Evolutionary conservation across 768 basidiomycete species (phyloP).

Genomic region (Amanita thiersii): DNA sequence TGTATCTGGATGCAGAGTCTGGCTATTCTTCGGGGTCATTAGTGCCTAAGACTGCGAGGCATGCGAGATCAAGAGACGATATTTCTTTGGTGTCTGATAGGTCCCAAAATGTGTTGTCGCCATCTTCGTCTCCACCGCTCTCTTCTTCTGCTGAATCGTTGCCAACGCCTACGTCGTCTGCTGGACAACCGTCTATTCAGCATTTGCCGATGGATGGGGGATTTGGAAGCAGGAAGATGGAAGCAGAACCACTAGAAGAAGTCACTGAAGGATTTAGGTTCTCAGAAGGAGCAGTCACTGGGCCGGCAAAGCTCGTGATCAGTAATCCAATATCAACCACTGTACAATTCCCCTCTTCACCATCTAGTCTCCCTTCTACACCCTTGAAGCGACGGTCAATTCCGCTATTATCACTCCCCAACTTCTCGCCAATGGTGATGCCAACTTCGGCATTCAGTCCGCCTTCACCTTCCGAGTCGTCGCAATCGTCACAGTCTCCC

Average conservation of each 20-base stretch:
- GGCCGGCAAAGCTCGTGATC: constrained; percentile 19
- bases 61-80: constrained; percentile 11
- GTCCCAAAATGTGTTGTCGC: constrained; percentile 15
- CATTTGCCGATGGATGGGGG: constrained; percentile 27
- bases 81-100: constrained; percentile 23
- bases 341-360: constrained; percentile 35
- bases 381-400: constrained; percentile 29
- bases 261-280: constrained; percentile 15
- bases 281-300: constrained; percentile 20
- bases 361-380: constrained; percentile 2
- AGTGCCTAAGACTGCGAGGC: neutral
- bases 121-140: constrained; percentile 36
- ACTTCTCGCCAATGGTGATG: constrained; percentile 16
- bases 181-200: constrained; percentile 35
- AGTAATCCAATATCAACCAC: constrained; percentile 22
- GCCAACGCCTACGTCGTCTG: constrained; percentile 44
- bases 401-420: constrained; percentile 29
- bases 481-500: constrained; percentile 22
- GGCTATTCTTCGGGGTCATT: constrained; percentile 21
- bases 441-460: constrained; percentile 11
- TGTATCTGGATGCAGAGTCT: constrained; percentile 28
- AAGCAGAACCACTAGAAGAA: constrained; percentile 14
- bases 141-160: constrained; percentile 57
- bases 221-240: constrained; percentile 10
- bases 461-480: constrained; percentile 14